These are phyloP conservation scores for Aegilops sharonensis DNA, from an alignment of 176 grass and related monocot genomes.

Conservation along the genomic window DNA sequence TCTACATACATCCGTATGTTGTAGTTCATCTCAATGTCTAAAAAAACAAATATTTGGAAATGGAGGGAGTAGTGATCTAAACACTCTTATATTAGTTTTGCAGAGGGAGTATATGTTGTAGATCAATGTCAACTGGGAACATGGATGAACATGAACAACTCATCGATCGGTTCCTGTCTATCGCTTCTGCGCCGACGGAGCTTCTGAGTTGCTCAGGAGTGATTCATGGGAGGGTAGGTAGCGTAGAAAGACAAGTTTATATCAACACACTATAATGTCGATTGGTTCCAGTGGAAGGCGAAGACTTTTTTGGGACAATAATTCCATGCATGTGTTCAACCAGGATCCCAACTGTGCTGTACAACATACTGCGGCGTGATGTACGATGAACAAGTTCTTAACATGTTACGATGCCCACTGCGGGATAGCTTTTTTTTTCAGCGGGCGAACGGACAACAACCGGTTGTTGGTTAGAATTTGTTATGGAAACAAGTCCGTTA, in stretches of 20 bases:
- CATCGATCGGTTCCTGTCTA: neutral
- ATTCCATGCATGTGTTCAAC: neutral
- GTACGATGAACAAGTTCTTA: neutral
- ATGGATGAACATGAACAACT: slow-evolving; percentile 19
- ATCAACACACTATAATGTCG: neutral
- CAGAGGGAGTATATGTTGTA: neutral
- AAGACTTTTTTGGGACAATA: neutral
- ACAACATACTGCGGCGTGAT: neutral
- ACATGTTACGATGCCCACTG: neutral
- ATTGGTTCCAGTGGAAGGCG: neutral
- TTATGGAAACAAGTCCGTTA: neutral
- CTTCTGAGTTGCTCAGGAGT: neutral
- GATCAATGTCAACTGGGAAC: slow-evolving; percentile 1
- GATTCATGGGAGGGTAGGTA: neutral
- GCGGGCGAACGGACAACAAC: neutral
- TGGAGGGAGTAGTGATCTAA: too few relatives aligned
- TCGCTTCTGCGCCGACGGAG: neutral
- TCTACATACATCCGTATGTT: too few relatives aligned
- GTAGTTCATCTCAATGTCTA: too few relatives aligned
- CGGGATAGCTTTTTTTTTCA: too few relatives aligned
- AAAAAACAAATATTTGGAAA: too few relatives aligned
- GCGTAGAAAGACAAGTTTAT: neutral
- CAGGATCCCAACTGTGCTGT: neutral
- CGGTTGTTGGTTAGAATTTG: neutral
- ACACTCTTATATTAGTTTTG: too few relatives aligned